Conservation (phyloP, 2,329 filamentous ascomycete genomes). For the Rhinocladiella mackenziei region DNA sequence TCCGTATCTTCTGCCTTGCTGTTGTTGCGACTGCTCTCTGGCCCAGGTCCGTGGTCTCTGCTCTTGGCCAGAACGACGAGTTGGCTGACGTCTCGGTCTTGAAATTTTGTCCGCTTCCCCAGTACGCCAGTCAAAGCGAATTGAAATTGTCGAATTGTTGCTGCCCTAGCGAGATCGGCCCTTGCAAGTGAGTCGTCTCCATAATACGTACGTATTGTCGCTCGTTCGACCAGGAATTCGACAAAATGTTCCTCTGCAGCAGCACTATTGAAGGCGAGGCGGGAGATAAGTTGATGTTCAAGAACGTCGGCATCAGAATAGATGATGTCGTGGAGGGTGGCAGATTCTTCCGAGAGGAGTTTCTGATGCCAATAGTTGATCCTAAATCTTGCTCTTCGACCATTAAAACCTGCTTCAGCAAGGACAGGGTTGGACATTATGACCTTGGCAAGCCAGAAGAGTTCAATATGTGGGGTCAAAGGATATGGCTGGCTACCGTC, state of each 20-base stretch:
- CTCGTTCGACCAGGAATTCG: constrained; percentile 74
- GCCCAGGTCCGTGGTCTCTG: constrained; percentile 38
- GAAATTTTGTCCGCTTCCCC: constrained; percentile 58
- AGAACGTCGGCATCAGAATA: constrained; percentile 55
- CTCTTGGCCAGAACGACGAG: constrained; percentile 87
- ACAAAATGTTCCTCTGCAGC: constrained; percentile 29
- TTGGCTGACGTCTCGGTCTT: constrained; percentile 62
- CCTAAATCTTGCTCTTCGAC: constrained; percentile 62
- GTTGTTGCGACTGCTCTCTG: constrained; percentile 12
- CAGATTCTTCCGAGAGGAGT: constrained; percentile 59
- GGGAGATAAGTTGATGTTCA: constrained; percentile 37
- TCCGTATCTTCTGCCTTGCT: constrained; percentile 15
- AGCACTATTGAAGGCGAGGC: constrained; percentile 33
- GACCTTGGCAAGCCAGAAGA: constrained; percentile 72
- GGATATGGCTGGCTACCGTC: constrained; percentile 86
- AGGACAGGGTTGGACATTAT: constrained; percentile 50
- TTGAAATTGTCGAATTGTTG: constrained; percentile 63
- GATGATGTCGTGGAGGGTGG: constrained; percentile 57
- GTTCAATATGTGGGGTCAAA: constrained; percentile 75
- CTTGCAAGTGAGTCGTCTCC: constrained; percentile 73
- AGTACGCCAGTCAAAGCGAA: constrained; percentile 82
- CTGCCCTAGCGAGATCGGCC: constrained; percentile 65
- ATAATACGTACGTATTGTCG: constrained; percentile 78
- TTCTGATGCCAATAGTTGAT: constrained; percentile 70
- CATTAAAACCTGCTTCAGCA: constrained; percentile 42